Percentiles rank a stretch among this genome's conserved stretches.
These are phyloP conservation scores for Dactylellina leptospora DNA, from an alignment of 2,329 filamentous ascomycete species.

Conservation along the genomic window DNA sequence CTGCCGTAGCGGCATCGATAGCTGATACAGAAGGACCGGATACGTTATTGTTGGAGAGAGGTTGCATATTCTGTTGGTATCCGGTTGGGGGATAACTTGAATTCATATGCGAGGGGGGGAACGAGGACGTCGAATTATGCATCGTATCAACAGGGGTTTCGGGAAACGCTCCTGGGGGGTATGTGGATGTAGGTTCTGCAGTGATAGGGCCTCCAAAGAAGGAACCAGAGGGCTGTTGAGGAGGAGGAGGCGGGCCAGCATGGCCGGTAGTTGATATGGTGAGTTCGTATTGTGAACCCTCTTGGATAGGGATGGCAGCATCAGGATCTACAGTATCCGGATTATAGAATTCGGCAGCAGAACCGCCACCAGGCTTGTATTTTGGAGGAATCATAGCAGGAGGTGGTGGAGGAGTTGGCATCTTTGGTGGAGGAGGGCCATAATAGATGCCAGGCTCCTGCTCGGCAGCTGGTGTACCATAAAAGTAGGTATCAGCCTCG, in stretches of 20 bases:
- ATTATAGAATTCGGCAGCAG: slow-evolving; percentile 44
- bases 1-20: slow-evolving; percentile 42
- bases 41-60: slow-evolving; percentile 1
- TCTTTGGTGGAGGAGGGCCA: slow-evolving; percentile 44
- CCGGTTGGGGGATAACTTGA: slow-evolving; percentile 32
- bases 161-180: slow-evolving; percentile 22
- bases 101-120: slow-evolving; percentile 24
- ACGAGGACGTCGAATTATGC: slow-evolving; percentile 25
- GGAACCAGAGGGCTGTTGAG: slow-evolving; percentile 18
- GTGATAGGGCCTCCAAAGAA: slow-evolving; percentile 42
- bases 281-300: slow-evolving; percentile 42
- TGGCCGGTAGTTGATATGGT: slow-evolving; percentile 23
- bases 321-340: slow-evolving; percentile 38
- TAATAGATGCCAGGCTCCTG: slow-evolving; percentile 47
- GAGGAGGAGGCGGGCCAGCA: background rate
- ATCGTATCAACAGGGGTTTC: slow-evolving; percentile 21
- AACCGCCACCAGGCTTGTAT: slow-evolving; percentile 49
- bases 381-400: slow-evolving; percentile 42
- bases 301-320: slow-evolving; percentile 41
- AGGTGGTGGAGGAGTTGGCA: slow-evolving; percentile 49
- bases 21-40: slow-evolving; percentile 25
- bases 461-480: slow-evolving; percentile 26
- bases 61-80: slow-evolving; percentile 15
- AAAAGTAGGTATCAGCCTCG: slow-evolving; percentile 33
- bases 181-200: slow-evolving; percentile 26